phyloP scores from a whole-genome alignment of 2,329 filamentous ascomycete genomes.

The Cladorrhinum sp. region DNA sequence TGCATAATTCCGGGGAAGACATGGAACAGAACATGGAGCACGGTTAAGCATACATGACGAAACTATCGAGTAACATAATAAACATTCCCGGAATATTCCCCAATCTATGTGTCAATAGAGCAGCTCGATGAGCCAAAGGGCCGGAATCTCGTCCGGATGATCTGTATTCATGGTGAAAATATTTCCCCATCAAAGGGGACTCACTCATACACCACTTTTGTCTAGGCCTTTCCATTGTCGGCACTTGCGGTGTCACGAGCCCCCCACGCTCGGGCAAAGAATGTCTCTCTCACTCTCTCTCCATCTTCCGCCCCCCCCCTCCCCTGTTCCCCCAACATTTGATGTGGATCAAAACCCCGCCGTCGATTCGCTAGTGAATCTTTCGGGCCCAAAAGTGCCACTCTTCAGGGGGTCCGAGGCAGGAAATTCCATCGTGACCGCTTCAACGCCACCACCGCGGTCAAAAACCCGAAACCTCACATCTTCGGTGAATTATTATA shows the following conservation, averaged over 20 bases:
- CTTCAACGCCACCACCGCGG: no score
- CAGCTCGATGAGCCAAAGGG: not conserved
- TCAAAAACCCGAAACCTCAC: no score
- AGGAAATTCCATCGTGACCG: constrained; percentile 8
- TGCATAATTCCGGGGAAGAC: no score
- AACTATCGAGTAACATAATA: constrained; percentile 6
- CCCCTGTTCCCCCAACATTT: not conserved
- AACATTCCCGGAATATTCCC: not conserved
- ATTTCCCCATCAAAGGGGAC: not conserved
- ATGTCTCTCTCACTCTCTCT: no score
- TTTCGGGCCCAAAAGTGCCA: not conserved
- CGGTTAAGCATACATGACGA: not conserved
- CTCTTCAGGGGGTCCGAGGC: not conserved
- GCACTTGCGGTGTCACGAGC: no score
- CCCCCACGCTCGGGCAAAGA: no score
- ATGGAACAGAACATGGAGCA: not conserved
- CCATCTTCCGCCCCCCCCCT: no score
- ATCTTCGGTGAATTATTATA: not conserved
- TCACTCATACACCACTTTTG: not conserved
- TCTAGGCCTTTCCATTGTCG: not conserved
- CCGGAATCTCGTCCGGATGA: not conserved
- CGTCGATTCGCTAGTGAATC: not conserved
- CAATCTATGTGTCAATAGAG: constrained; percentile 7
- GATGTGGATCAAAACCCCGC: not conserved
- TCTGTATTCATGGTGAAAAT: not conserved